phyloP scores from a whole-genome alignment of 345 rosid species.

The Moringa oleifera region DNA sequence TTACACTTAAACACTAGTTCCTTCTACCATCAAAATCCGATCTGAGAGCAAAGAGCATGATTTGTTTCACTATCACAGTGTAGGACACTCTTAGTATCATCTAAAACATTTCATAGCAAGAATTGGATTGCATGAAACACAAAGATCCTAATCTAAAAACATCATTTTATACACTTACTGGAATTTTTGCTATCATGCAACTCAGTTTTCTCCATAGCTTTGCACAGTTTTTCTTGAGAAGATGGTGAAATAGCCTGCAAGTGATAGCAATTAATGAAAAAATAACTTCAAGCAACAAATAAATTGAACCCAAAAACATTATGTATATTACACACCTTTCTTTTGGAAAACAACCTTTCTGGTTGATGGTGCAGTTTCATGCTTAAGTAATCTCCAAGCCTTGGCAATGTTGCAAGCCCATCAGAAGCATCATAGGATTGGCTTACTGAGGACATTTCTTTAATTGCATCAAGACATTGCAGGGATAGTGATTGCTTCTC shows the following conservation, averaged over 20 bases:
- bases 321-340: conserved; percentile 47
- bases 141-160: not conserved
- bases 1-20: not conserved
- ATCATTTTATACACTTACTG: conserved; percentile 37
- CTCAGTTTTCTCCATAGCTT: conserved; percentile 48
- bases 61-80: not conserved
- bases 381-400: conserved; percentile 15
- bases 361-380: conserved; percentile 33
- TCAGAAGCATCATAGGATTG: conserved; percentile 16
- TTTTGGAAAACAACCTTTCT: conserved; percentile 52
- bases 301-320: not conserved
- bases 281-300: conserved; percentile 5
- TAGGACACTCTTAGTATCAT: not conserved
- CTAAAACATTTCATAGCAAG: not conserved
- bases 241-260: conserved; percentile 79
- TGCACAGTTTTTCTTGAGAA: conserved; percentile 61
- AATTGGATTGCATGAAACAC: not conserved
- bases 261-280: conserved; percentile 15
- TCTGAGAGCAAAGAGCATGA: not conserved
- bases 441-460: conserved; percentile 14
- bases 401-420: conserved; percentile 15
- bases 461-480: conserved; percentile 22
- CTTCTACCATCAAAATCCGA: not conserved
- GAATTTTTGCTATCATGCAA: conserved; percentile 35
- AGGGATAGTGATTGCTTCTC: conserved; percentile 17